Evolutionary conservation across 2,329 filamentous ascomycete genomes (phyloP), one percentile per base, ranked within the genome.

Genomic region (Fulvia fulva): DNA sequence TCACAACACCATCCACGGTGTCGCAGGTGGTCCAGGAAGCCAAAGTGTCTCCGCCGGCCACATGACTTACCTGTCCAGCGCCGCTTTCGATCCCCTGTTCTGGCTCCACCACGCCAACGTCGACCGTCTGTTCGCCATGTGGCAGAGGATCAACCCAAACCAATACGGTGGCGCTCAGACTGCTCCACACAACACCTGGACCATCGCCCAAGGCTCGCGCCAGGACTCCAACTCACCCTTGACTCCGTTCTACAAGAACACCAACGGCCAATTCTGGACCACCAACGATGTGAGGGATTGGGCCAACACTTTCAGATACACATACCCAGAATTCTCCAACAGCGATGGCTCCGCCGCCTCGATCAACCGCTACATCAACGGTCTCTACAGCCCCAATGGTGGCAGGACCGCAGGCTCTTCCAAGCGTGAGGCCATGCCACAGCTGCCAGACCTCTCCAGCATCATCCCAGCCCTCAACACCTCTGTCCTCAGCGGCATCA

Each of bases 1-100:
- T 37, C 67, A 69, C 60, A 65, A 69, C 63, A 67, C 60, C 22
- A 56, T 69, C 23, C 67, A 69, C 62, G 58, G 46, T 53, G 58
- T 53, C n/a, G 58, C 60, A 28, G 67, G 67, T 53, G 66, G 67
- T 16, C 54, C 56, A n/a, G 60, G 58, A 25, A 55, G 53, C 37
- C 56, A 52, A 28, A 53, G 50, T 22, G 58, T 64, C 34, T 59
- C 57, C 21, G 64, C 54, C 19, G 87, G 88, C 3, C 87, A 90
- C 67, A 88, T 89, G 83, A 83, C 81, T 51, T 88, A 83, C 72
- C 84, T 86, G 84, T 23, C 87, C 86, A 65, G 88, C 23, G 62
- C 89, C 2, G 82, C 87, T 0, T 94, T 90, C 70, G 90, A 95
- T 68, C 90, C 90, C 0, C 76, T 90, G n/a, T 92, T 93, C 74